phyloP scores from a whole-genome alignment of 139 green algal genomes.

The Chlorella sp. region DNA sequence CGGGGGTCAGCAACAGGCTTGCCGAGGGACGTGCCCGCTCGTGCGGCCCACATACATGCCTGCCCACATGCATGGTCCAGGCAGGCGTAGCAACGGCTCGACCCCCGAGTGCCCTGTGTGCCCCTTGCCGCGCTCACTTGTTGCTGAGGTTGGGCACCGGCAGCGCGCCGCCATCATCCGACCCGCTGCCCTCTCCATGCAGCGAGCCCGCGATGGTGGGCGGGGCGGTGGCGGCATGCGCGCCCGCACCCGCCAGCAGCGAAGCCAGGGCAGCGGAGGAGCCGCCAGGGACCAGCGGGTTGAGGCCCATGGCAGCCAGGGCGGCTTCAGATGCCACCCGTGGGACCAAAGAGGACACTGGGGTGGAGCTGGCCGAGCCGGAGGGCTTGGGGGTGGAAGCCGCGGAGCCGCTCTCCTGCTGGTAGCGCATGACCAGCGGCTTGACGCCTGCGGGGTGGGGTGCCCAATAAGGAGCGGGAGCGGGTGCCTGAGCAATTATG shows the following conservation, averaged over 20 bases:
- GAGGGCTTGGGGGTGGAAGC: conserved; percentile 22
- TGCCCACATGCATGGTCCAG: too few species aligned
- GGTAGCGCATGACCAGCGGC: conserved; percentile 77
- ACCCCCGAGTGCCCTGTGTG: too few species aligned
- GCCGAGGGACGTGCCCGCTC: too few species aligned
- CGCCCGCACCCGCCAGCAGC: background rate
- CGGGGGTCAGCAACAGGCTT: background rate
- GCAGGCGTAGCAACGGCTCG: background rate
- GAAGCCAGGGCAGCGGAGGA: background rate
- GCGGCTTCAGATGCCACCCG: conserved; percentile 23
- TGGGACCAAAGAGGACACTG: conserved; percentile 1
- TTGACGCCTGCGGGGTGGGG: conserved; percentile 49
- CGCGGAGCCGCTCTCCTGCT: conserved; percentile 57
- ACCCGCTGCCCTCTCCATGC: background rate
- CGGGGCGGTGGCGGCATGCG: background rate
- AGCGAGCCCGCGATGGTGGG: background rate
- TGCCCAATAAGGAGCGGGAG: too few species aligned
- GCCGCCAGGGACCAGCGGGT: background rate
- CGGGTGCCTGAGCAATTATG: too few species aligned
- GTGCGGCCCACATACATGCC: background rate
- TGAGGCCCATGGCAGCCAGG: conserved; percentile 12
- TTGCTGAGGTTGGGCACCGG: conserved; percentile 79
- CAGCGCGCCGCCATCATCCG: conserved; percentile 38
- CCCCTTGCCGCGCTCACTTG: too few species aligned
- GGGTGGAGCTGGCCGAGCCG: background rate